Evolutionary conservation across 495 filamentous ascomycete species (phyloP).

Genomic region (Aspergillus coremiiformis): DNA sequence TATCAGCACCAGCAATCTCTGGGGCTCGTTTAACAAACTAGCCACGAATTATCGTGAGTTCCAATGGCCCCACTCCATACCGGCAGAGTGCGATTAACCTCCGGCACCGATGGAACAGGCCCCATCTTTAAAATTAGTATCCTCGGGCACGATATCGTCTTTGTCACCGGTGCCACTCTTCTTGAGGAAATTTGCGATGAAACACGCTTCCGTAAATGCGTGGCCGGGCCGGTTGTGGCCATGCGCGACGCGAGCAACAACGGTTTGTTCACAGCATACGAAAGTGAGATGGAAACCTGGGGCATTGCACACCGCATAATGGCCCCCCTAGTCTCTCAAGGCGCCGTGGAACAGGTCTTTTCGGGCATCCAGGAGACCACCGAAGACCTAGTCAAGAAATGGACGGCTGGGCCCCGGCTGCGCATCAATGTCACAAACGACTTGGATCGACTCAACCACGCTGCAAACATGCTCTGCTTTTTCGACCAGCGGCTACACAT

Average conservation of each 20-base stretch:
- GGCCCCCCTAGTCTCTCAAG: conserved; percentile 31
- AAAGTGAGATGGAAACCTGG: conserved; percentile 57
- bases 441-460: conserved; percentile 63
- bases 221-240: conserved; percentile 50
- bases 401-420: conserved; percentile 48
- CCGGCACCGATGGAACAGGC: conserved; percentile 27
- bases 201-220: conserved; percentile 59
- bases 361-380: conserved; percentile 61
- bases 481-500: conserved; percentile 35
- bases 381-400: conserved; percentile 61
- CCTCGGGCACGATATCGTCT: conserved; percentile 43
- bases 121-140: conserved; percentile 66
- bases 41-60: conserved; percentile 55
- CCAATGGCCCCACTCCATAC: not conserved
- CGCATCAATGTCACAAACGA: conserved; percentile 58
- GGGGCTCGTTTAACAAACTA: conserved; percentile 54
- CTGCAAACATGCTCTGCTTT: conserved; percentile 61
- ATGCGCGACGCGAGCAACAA: conserved; percentile 57
- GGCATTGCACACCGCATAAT: conserved; percentile 65
- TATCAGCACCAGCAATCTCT: conserved; percentile 53
- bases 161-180: conserved; percentile 49
- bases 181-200: conserved; percentile 68
- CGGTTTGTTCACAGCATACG: conserved; percentile 66
- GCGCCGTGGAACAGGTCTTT: conserved; percentile 27
- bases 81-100: conserved; percentile 5